Conservation (phyloP, 1,139 yeast genomes). For the Wickerhamomyces sp. region DNA sequence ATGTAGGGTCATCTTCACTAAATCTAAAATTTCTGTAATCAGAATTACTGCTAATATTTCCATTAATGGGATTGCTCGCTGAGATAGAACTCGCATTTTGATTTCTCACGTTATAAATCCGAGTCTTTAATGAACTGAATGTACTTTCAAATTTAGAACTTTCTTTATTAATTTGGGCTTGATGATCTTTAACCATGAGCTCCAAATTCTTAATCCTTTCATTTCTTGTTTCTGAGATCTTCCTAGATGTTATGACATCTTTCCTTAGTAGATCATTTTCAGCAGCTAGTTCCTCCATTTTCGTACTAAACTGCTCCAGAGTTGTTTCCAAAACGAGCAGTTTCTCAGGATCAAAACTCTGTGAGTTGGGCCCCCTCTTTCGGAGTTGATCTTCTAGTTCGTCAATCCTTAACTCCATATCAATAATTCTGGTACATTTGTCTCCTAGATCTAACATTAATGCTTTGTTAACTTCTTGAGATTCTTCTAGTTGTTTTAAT, state of each 20-base stretch:
- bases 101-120: conserved; percentile 8
- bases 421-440: conserved; percentile 37
- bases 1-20: conserved; percentile 2
- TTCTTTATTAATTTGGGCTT: conserved; percentile 26
- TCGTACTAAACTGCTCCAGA: conserved; percentile 39
- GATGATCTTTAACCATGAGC: conserved; percentile 46
- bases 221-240: conserved; percentile 56
- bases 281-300: conserved; percentile 36
- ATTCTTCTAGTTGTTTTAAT: conserved; percentile 19
- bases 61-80: conserved; percentile 5
- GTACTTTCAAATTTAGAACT: background rate
- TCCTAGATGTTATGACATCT: conserved; percentile 50
- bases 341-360: conserved; percentile 18
- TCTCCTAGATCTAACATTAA: conserved; percentile 38
- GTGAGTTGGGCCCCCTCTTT: conserved; percentile 5
- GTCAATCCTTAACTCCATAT: conserved; percentile 39
- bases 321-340: conserved; percentile 40
- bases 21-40: conserved; percentile 6
- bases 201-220: conserved; percentile 56
- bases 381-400: conserved; percentile 27
- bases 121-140: background rate
- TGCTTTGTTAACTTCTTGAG: conserved; percentile 29
- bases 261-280: conserved; percentile 41
- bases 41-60: conserved; percentile 2
- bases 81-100: conserved; percentile 1